Conservation (phyloP, 768 basidiomycete genomes). For the Phanerochaete carnosa region DNA sequence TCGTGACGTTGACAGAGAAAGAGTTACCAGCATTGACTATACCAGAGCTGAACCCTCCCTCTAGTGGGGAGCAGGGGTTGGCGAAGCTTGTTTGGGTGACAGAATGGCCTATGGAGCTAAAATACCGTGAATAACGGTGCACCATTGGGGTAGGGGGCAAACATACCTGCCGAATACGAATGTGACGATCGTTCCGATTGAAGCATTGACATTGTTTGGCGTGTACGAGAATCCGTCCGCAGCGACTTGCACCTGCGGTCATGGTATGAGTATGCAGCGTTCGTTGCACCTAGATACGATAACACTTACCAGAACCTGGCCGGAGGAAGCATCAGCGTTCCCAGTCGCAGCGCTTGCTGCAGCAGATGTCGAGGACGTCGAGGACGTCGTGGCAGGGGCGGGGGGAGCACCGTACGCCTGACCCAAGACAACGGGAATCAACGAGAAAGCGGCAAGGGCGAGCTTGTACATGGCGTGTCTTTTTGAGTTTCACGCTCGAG, state of each 20-base stretch:
- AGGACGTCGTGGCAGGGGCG: slow-evolving; percentile 17
- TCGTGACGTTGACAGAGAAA: slow-evolving; percentile 46
- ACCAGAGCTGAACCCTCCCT: slow-evolving; percentile 52
- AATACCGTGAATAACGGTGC: background rate
- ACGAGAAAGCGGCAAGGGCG: slow-evolving; percentile 18
- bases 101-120: slow-evolving; percentile 12
- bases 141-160: background rate
- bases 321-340: background rate
- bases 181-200: slow-evolving; percentile 41
- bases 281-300: background rate
- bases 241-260: slow-evolving; percentile 38
- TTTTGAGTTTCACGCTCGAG: background rate
- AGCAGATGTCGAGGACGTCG: slow-evolving; percentile 25
- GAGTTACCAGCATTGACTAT: slow-evolving; percentile 30
- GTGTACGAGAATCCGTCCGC: slow-evolving; percentile 36
- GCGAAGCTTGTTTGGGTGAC: slow-evolving; percentile 22
- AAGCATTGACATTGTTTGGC: slow-evolving; percentile 41
- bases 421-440: slow-evolving; percentile 31
- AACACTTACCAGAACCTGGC: background rate
- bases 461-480: slow-evolving; percentile 27
- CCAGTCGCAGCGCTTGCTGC: slow-evolving; percentile 24
- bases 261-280: background rate
- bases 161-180: slow-evolving; percentile 46
- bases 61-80: slow-evolving; percentile 34
- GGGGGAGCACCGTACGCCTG: slow-evolving; percentile 30